Evolutionary conservation across 2,329 filamentous ascomycete genomes (phyloP).

Genomic region (Neofusicoccum cordaticola): DNA sequence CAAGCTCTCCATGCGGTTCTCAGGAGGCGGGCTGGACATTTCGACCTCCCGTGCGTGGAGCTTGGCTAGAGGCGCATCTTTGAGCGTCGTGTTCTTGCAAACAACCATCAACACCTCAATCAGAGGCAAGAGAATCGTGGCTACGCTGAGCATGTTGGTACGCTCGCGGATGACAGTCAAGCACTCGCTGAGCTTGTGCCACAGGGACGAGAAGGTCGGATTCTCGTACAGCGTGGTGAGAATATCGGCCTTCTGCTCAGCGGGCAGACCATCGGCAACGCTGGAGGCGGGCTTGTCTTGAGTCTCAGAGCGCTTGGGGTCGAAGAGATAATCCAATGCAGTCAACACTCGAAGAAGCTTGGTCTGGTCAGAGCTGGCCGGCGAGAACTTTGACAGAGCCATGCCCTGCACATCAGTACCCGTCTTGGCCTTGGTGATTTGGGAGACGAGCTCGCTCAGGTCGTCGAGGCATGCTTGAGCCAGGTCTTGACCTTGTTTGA

Average conservation of each 20-base stretch:
- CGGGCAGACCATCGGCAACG: constrained; percentile 52
- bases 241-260: constrained; percentile 75
- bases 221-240: constrained; percentile 88
- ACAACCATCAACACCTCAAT: constrained; percentile 99
- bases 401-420: constrained; percentile 95
- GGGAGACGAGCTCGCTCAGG: constrained; percentile 77
- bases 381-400: constrained; percentile 91
- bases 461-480: constrained; percentile 83
- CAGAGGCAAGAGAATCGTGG: constrained; percentile 87
- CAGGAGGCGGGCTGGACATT: constrained; percentile 72
- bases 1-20: constrained; percentile 78
- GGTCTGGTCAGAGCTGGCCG: constrained; percentile 91
- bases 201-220: constrained; percentile 82
- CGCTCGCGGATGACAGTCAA: constrained; percentile 83
- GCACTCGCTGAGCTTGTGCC: constrained; percentile 88
- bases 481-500: constrained; percentile 78
- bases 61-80: constrained; percentile 56
- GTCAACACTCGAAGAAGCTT: constrained; percentile 90
- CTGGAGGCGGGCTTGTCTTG: constrained; percentile 44
- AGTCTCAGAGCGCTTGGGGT: constrained; percentile 66
- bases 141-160: constrained; percentile 94
- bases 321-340: constrained; percentile 92
- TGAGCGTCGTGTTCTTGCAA: constrained; percentile 91
- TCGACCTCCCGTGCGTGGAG: constrained; percentile 61
- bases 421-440: constrained; percentile 81